These are phyloP conservation scores for Fomitopsis palustris DNA, from an alignment of 1,284 basidiomycete genomes.

Conservation along the genomic window DNA sequence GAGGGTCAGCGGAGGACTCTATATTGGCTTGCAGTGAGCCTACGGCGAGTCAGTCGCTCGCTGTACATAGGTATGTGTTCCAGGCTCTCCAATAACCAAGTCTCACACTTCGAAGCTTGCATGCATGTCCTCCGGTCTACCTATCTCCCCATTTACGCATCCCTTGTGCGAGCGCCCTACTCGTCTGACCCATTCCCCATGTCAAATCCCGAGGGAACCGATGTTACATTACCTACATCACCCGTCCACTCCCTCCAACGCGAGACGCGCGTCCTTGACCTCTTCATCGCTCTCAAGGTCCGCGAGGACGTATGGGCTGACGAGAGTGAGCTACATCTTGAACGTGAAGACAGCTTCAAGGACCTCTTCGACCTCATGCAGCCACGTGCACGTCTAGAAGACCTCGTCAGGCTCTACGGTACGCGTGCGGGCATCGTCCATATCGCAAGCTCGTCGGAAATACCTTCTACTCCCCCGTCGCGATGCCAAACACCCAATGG, in stretches of 20 bases:
- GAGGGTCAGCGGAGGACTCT: conserved; percentile 60
- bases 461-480: conserved; percentile 10
- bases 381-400: conserved; percentile 67
- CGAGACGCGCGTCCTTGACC: conserved; percentile 70
- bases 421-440: conserved; percentile 47
- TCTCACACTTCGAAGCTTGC: conserved; percentile 44
- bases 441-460: not conserved
- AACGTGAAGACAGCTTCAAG: conserved; percentile 66
- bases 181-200: conserved; percentile 73
- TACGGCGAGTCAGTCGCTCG: conserved; percentile 61
- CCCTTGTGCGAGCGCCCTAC: conserved; percentile 61
- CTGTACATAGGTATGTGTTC: conserved; percentile 60
- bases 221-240: conserved; percentile 20
- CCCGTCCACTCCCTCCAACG: conserved; percentile 45
- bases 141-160: conserved; percentile 63
- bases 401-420: conserved; percentile 64
- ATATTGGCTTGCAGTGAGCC: conserved; percentile 61
- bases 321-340: conserved; percentile 67
- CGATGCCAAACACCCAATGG: conserved; percentile 6
- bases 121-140: conserved; percentile 77
- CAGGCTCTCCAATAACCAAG: not conserved
- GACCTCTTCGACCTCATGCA: conserved; percentile 75
- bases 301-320: conserved; percentile 72
- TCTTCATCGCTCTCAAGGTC: conserved; percentile 73
- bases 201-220: conserved; percentile 21